Conservation (phyloP, 2,329 filamentous ascomycete species). For the Colletotrichum sp. region DNA sequence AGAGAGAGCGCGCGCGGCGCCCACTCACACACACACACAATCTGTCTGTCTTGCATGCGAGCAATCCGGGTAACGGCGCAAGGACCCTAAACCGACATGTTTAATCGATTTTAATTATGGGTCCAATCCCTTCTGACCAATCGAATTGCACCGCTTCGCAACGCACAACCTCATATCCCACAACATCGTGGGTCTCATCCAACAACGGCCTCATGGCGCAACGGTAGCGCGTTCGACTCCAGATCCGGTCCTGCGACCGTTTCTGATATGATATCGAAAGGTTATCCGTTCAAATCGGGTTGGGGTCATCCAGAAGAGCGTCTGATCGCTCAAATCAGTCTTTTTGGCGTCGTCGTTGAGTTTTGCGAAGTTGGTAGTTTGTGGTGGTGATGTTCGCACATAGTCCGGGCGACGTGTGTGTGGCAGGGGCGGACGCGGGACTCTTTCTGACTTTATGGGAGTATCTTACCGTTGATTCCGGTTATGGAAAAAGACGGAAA, state of each 20-base stretch:
- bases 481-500: background rate
- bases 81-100: background rate
- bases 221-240: conserved; percentile 22
- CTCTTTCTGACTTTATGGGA: background rate
- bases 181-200: fast-evolving
- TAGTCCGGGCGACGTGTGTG: background rate
- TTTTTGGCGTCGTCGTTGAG: background rate
- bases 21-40: background rate
- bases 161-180: background rate
- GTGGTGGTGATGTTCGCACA: background rate
- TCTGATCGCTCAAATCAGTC: fast-evolving
- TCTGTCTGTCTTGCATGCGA: background rate
- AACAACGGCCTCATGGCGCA: conserved; percentile 13
- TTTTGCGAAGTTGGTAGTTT: background rate
- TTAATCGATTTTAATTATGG: background rate
- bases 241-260: background rate
- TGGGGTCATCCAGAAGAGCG: background rate
- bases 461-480: background rate
- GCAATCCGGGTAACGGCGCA: background rate
- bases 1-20: background rate
- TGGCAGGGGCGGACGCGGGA: background rate
- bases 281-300: conserved; percentile 21
- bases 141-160: background rate
- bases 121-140: background rate
- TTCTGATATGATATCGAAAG: conserved; percentile 3